A percentile compares a stretch with the other conserved stretches of the same genome.
Evolutionary conservation across 345 rosid genomes (phyloP).

Genomic region (Arabidopsis arenosa): DNA sequence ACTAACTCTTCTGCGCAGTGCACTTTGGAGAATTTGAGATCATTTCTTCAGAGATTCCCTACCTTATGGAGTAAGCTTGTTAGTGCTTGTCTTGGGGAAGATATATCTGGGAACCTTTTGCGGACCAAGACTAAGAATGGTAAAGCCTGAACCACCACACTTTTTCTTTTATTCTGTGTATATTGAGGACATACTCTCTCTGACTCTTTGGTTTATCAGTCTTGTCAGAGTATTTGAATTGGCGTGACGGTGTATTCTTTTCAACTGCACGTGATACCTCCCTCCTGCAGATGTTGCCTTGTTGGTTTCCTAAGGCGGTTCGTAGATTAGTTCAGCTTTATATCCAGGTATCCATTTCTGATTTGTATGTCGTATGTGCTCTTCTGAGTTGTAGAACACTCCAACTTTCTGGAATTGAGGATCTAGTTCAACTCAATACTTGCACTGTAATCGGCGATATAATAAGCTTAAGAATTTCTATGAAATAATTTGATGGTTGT

Average conservation of each 20-base stretch:
- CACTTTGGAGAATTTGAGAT: slow-evolving; percentile 84
- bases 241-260: slow-evolving; percentile 93
- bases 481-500: slow-evolving; percentile 23
- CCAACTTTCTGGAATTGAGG: slow-evolving; percentile 27
- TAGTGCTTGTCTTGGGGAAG: slow-evolving; percentile 75
- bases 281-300: slow-evolving; percentile 92
- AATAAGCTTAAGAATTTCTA: slow-evolving; percentile 18
- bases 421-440: slow-evolving; percentile 37
- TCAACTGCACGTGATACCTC: slow-evolving; percentile 90
- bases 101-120: slow-evolving; percentile 58
- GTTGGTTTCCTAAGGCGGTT: slow-evolving; percentile 94
- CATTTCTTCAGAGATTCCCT: slow-evolving; percentile 80
- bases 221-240: slow-evolving; percentile 76
- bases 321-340: slow-evolving; percentile 91
- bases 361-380: slow-evolving; percentile 11
- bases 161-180: slow-evolving; percentile 32
- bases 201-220: slow-evolving; percentile 51
- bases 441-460: slow-evolving; percentile 24
- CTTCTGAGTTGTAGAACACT: slow-evolving; percentile 27
- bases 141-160: slow-evolving; percentile 45
- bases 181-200: slow-evolving; percentile 34
- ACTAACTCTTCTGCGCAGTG: slow-evolving; percentile 83
- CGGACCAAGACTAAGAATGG: slow-evolving; percentile 65
- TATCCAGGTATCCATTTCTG: slow-evolving; percentile 66
- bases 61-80: slow-evolving; percentile 87